These are phyloP conservation scores for Lentinula guzmanii DNA, from an alignment of 768 basidiomycete species.

Conservation along the genomic window DNA sequence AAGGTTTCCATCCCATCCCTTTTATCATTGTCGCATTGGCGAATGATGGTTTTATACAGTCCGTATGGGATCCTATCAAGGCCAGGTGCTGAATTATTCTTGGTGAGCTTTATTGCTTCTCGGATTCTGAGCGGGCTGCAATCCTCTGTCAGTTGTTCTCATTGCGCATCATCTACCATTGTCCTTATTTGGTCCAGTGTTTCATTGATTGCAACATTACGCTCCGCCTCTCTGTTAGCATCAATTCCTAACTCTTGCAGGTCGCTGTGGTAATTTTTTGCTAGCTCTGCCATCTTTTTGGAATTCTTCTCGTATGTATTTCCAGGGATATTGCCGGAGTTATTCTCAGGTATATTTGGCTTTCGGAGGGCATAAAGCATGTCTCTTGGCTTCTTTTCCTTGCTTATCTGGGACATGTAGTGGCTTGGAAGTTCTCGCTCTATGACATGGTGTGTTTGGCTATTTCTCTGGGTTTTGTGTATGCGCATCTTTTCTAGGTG, in stretches of 20 bases:
- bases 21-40: background rate
- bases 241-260: slow-evolving; percentile 15
- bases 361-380: slow-evolving; percentile 7
- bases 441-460: slow-evolving; percentile 1
- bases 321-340: no score
- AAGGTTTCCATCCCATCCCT: background rate
- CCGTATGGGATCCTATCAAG: slow-evolving; percentile 14
- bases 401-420: slow-evolving; percentile 14
- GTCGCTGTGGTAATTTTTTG: slow-evolving; percentile 19
- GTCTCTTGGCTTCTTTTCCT: slow-evolving; percentile 10
- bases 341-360: background rate
- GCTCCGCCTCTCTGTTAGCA: background rate
- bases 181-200: no score
- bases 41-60: background rate
- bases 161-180: no score
- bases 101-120: background rate
- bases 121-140: no score
- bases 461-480: background rate
- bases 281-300: slow-evolving; percentile 24
- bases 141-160: no score
- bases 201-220: background rate
- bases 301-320: slow-evolving; percentile 19
- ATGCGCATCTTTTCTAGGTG: slow-evolving; percentile 7
- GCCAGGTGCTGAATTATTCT: background rate
- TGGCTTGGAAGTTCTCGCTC: slow-evolving; percentile 13